Evolutionary conservation across 2,329 filamentous ascomycete species (phyloP), one percentile per base, ranked within the genome.

Genomic region (Claviceps cyperi): DNA sequence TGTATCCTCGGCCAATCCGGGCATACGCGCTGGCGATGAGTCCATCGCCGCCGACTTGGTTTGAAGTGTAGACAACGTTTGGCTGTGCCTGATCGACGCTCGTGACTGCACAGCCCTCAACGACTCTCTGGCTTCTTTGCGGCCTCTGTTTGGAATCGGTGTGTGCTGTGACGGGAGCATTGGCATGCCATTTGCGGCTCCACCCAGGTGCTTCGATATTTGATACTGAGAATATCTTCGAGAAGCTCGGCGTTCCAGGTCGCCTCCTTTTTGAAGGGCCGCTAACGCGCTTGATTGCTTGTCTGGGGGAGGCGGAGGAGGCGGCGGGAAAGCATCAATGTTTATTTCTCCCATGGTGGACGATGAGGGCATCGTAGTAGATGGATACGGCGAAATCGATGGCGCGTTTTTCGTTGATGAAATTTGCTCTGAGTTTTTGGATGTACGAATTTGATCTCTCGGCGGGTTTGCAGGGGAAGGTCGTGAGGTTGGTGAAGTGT

Each of bases 141-240:
- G 77, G 32, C 88, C 88, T 54, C 90, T 77, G 61, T 95, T 95
- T 5, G 90, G 90, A 54, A 91, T 76, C 1, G 86, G 87, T 4
- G 84, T 83, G 53, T 83, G 88, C 62, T 94, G 88, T 28, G 86
- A 74, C 24, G 91, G 89, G 19, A 97, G 78, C 61, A 94, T 85
- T 6, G 90, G 88, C 15, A 97, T 83, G 19, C 86, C 88, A 65
- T 83, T 89, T 15, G 85, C 77, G 39, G 84, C 83, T 15, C 81
- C 78, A 11, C 91, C 91, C 2, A 97, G 73, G 59, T 95, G 89
- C 62, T 96, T 97, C 44, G 88, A 87, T 57, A 98, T 94, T 62
- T 98, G 92, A 63, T 97, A 98, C 49, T 89, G 86, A 2, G 92
- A 97, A 63, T 97, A 98, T 60, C 92, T 77, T 57, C 91, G 78